Conservation (phyloP, 2,329 filamentous ascomycete genomes). For the Talaromyces sp. region DNA sequence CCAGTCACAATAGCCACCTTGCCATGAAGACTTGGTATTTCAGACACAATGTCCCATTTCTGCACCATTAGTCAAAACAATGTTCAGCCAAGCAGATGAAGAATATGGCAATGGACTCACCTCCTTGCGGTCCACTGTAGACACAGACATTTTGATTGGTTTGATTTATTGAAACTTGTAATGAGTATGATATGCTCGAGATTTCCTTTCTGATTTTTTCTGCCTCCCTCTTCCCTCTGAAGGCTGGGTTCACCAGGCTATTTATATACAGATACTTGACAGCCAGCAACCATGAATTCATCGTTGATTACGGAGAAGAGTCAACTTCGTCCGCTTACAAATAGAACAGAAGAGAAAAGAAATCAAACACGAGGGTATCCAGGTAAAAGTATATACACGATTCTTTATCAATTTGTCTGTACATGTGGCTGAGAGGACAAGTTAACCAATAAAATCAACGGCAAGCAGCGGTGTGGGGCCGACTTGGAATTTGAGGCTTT, state of each 20-base stretch:
- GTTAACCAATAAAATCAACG: background rate
- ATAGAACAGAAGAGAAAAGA: background rate
- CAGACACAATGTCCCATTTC: slow-evolving; percentile 15
- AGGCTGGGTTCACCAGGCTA: background rate
- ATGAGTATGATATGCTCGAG: background rate
- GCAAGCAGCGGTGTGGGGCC: background rate
- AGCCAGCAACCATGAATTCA: background rate
- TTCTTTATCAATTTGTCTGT: background rate
- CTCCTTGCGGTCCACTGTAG: background rate
- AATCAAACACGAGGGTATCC: background rate
- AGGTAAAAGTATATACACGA: background rate
- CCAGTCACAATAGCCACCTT: slow-evolving; percentile 15
- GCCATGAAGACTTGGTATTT: slow-evolving; percentile 16
- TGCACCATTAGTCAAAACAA: background rate
- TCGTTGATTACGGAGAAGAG: slow-evolving; percentile 6
- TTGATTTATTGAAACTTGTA: background rate
- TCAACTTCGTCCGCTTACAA: slow-evolving; percentile 16
- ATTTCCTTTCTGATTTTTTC: slow-evolving; percentile 5
- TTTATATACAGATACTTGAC: slow-evolving; percentile 9
- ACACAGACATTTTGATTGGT: background rate
- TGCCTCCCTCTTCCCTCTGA: background rate
- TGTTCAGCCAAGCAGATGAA: background rate
- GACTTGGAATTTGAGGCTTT: background rate
- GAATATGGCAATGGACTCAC: slow-evolving; percentile 6
- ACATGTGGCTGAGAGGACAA: background rate